Conservation (phyloP, 352 stramenopile genomes). For the Phytophthora tentaculata region DNA sequence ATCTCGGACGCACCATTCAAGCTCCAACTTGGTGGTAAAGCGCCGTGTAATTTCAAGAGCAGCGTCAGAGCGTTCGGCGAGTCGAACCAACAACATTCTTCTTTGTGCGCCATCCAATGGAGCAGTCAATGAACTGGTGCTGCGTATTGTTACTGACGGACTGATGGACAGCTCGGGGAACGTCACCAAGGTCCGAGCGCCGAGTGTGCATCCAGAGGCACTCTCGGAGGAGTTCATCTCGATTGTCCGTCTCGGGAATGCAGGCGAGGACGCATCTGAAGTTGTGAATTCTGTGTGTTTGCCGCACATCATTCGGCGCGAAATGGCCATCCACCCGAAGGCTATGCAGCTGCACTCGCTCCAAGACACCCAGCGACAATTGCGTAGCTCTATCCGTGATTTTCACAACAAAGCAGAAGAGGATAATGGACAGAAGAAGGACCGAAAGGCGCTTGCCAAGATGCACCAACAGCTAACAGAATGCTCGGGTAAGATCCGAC, state of each 20-base stretch:
- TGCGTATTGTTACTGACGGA: conserved; percentile 86
- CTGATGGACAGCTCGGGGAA: conserved; percentile 69
- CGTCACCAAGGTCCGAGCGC: conserved; percentile 61
- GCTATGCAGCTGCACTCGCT: conserved; percentile 62
- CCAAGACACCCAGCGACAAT: conserved; percentile 67
- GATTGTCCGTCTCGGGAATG: conserved; percentile 83
- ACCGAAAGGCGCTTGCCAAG: conserved; percentile 71
- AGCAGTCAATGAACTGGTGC: conserved; percentile 90
- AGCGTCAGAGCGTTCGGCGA: conserved; percentile 27
- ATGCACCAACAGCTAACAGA: conserved; percentile 79
- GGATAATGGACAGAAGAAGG: conserved; percentile 29
- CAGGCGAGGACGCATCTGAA: conserved; percentile 76
- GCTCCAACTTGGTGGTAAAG: conserved; percentile 49
- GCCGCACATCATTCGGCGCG: conserved; percentile 81
- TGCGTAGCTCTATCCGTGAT: conserved; percentile 70
- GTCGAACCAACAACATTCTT: conserved; percentile 71
- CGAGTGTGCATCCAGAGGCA: conserved; percentile 70
- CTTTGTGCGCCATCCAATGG: conserved; percentile 92
- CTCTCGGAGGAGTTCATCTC: conserved; percentile 58
- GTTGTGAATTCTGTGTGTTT: conserved; percentile 78
- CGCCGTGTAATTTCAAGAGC: conserved; percentile 56
- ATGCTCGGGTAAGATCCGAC: conserved; percentile 78
- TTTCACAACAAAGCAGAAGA: conserved; percentile 79
- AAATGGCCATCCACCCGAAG: conserved; percentile 87
- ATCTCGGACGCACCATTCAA: conserved; percentile 26